A percentile compares a stretch with the other conserved stretches of the same genome.
These are phyloP conservation scores for Globisporangium splendens DNA, from an alignment of 352 stramenopile species.

Conservation along the genomic window DNA sequence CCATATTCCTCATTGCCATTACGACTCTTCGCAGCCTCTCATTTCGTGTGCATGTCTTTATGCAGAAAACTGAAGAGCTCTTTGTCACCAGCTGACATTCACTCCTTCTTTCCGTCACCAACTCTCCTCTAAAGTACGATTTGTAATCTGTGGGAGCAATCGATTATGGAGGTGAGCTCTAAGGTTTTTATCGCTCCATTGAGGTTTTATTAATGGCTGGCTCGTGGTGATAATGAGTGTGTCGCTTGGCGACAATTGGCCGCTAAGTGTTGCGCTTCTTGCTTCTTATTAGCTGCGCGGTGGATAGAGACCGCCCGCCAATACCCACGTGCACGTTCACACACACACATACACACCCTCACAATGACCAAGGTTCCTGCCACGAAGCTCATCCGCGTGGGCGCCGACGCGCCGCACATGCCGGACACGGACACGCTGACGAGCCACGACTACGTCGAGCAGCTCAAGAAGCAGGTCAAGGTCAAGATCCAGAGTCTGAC, in stretches of 20 bases:
- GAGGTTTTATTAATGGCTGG: constrained; percentile 10
- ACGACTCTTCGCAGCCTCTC: too few relatives aligned
- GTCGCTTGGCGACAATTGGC: constrained; percentile 7
- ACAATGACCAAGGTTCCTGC: constrained; percentile 61
- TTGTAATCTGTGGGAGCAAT: not conserved
- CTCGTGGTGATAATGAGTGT: not conserved
- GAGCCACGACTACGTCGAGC: constrained; percentile 77
- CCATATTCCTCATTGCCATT: too few relatives aligned
- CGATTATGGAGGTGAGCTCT: not conserved
- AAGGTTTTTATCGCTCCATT: not conserved
- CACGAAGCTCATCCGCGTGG: constrained; percentile 73
- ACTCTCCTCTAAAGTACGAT: not conserved
- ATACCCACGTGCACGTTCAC: not conserved
- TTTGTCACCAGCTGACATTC: not conserved
- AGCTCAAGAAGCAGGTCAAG: constrained; percentile 82
- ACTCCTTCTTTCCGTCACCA: not conserved
- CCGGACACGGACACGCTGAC: constrained; percentile 68
- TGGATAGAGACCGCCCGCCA: not conserved
- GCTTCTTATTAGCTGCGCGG: not conserved
- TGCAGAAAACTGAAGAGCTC: not conserved
- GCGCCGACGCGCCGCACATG: constrained; percentile 72
- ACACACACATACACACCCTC: not conserved
- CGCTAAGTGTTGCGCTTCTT: not conserved
- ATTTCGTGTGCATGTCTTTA: not conserved
- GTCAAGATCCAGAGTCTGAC: constrained; percentile 81